Evolutionary conservation across 306 rosid genomes (phyloP), one percentile per base, ranked within the genome.

Genomic region (Medicago ruthenica): DNA sequence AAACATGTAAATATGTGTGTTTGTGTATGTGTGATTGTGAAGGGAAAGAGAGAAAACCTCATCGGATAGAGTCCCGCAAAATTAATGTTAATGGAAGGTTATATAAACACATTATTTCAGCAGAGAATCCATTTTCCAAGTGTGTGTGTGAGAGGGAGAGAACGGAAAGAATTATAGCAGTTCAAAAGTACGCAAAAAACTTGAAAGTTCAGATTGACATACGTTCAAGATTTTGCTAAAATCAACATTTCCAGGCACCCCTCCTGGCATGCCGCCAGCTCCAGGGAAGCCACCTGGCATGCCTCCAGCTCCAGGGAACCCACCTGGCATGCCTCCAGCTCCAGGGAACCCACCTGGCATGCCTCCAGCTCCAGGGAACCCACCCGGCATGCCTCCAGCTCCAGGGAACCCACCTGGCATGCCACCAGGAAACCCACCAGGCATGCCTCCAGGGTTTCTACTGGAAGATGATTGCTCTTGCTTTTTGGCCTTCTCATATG

Each of bases 161-260:
- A 21, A 18, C 8, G 15, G 24, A 12, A 13, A 24, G 37, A 44
- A 39, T 57, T 22, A 42, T 37, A 76, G 63, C 70, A 77, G 48
- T n/a, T 53, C 24, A 68, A 34, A 71, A 8, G 72, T 48, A 51
- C 1, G 21, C 11, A 17, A 39, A 42, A 42, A 12, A 9, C 20
- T 65, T 15, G 4, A 13, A 68, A 40, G 21, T 68, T 14, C 27
- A 18, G 22, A 64, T 74, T 62, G 72, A 84, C 97, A 80, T 71
- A 92, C 98, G 63, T 89, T 90, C 83, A 92, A 80, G 76, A 92
- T 92, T 85, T 92, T 87, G 88, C 98, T 87, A 67, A 92, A 92
- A 72, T 92, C 98, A 45, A 92, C 87, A 85, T 92, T 92, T 75
- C 98, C 96, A 14, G 98, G 98, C 22, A 80, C 90, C 75, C 97